A percentile compares a stretch with the other conserved stretches of the same genome.
phyloP scores from a whole-genome alignment of 768 basidiomycete species.

The Erythrobasidium yunnanense region DNA sequence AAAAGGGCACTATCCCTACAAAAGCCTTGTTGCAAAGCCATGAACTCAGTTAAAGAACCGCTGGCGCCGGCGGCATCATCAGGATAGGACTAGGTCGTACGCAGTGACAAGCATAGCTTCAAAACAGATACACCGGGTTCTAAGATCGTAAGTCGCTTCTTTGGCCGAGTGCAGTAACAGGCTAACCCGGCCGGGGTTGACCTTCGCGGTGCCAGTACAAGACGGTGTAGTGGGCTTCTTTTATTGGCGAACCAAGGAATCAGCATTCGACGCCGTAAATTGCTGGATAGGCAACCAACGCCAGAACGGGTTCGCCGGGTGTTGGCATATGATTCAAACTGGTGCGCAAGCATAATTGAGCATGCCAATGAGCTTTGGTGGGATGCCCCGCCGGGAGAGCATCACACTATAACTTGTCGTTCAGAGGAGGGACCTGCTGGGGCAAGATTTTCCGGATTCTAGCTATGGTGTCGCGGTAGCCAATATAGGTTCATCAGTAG shows the following conservation, averaged over 20 bases:
- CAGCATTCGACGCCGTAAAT: constrained; percentile 9
- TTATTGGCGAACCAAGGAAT: constrained; percentile 21
- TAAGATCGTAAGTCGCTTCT: constrained; percentile 1
- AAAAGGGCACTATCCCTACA: neutral
- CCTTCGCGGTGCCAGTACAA: constrained; percentile 14
- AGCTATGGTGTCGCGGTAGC: constrained; percentile 3
- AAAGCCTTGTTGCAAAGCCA: constrained; percentile 7
- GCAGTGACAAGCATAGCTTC: constrained; percentile 25
- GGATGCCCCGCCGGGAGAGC: constrained; percentile 23
- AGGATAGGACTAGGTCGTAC: neutral
- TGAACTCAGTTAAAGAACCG: constrained; percentile 1
- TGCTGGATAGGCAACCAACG: constrained; percentile 23
- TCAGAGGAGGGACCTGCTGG: neutral
- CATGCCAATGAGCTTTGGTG: constrained; percentile 18
- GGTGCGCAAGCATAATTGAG: constrained; percentile 6
- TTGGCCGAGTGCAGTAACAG: too few relatives aligned
- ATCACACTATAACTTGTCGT: constrained; percentile 24
- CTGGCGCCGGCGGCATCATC: neutral
- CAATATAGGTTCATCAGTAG: neutral
- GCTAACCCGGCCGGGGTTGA: too few relatives aligned
- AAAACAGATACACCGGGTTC: constrained; percentile 2
- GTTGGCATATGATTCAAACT: neutral
- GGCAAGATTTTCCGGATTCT: constrained; percentile 12
- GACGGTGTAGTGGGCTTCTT: constrained; percentile 21
- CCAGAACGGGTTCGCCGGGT: constrained; percentile 7